Evolutionary conservation across 257 asterid species (phyloP).

Genomic region (Solanum lycopersicoides): DNA sequence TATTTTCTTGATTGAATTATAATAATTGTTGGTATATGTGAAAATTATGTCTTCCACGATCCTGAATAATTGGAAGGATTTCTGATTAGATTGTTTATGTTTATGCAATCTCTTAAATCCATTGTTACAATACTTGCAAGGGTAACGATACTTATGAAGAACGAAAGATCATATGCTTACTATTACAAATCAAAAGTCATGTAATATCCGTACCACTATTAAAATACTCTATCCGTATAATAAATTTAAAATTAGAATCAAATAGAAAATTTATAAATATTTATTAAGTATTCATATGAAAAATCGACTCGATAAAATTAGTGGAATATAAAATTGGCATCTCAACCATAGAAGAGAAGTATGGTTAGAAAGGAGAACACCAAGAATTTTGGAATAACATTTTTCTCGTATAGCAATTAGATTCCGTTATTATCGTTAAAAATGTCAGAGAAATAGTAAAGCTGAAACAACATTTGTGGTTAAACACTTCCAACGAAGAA

Average conservation of each 20-base stretch:
- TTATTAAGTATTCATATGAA: too few relatives aligned
- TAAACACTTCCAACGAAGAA: not conserved
- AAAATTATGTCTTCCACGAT: not conserved
- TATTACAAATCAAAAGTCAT: not conserved
- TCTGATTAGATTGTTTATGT: not conserved
- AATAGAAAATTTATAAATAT: too few relatives aligned
- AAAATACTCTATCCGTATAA: too few relatives aligned
- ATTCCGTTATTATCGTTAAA: constrained; percentile 10
- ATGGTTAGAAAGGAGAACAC: not conserved
- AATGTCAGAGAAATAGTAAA: not conserved
- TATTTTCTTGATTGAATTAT: not conserved
- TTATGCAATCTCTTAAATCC: not conserved
- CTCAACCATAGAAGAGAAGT: not conserved
- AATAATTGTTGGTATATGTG: not conserved
- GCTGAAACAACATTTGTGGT: not conserved
- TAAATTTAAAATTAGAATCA: too few relatives aligned
- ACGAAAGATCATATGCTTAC: not conserved
- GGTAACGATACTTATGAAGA: not conserved
- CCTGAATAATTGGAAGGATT: not conserved
- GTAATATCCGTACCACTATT: not conserved
- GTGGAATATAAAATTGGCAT: not conserved
- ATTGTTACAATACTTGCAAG: too few relatives aligned
- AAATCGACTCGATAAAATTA: not conserved
- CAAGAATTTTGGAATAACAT: not conserved
- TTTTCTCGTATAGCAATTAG: not conserved